Conservation (phyloP, 2,329 filamentous ascomycete species). For the Eutypa lata region DNA sequence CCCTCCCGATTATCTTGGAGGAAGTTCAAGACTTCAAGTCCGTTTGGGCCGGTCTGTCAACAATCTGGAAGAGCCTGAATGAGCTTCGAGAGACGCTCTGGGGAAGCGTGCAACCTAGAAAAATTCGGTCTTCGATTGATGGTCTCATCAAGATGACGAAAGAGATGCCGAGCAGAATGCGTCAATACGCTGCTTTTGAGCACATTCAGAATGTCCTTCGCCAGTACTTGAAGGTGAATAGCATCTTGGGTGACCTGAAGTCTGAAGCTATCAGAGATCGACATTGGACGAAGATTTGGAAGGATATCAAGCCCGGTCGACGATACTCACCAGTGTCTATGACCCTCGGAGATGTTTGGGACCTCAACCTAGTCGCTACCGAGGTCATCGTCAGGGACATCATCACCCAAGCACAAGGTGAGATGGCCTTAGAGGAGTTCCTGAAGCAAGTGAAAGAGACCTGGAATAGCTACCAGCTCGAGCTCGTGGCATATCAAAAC, state of each 20-base stretch:
- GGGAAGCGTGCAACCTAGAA: constrained; percentile 93
- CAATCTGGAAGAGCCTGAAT: constrained; percentile 94
- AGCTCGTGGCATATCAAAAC: constrained; percentile 95
- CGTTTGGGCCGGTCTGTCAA: constrained; percentile 92
- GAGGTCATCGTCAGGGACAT: constrained; percentile 89
- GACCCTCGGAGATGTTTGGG: constrained; percentile 98
- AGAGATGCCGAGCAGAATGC: constrained; percentile 98
- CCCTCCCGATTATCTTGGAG: constrained; percentile 82
- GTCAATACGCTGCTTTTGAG: constrained; percentile 99
- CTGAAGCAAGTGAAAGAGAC: constrained; percentile 93
- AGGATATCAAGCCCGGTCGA: constrained; percentile 86
- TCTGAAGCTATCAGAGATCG: constrained; percentile 94
- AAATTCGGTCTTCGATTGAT: constrained; percentile 85
- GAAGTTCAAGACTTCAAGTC: constrained; percentile 99
- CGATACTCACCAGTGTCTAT: constrained; percentile 91
- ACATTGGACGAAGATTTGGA: constrained; percentile 98
- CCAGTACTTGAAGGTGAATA: constrained; percentile 86
- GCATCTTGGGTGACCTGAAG: constrained; percentile 83
- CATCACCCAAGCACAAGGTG: constrained; percentile 91
- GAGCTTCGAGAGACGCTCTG: constrained; percentile 90
- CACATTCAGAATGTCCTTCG: constrained; percentile 91
- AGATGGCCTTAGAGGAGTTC: constrained; percentile 98
- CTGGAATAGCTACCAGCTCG: constrained; percentile 92
- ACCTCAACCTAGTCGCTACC: constrained; percentile 83
- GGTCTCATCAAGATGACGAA: constrained; percentile 96